Conservation (phyloP, 495 filamentous ascomycete genomes). For the Penicillium verhagenii region DNA sequence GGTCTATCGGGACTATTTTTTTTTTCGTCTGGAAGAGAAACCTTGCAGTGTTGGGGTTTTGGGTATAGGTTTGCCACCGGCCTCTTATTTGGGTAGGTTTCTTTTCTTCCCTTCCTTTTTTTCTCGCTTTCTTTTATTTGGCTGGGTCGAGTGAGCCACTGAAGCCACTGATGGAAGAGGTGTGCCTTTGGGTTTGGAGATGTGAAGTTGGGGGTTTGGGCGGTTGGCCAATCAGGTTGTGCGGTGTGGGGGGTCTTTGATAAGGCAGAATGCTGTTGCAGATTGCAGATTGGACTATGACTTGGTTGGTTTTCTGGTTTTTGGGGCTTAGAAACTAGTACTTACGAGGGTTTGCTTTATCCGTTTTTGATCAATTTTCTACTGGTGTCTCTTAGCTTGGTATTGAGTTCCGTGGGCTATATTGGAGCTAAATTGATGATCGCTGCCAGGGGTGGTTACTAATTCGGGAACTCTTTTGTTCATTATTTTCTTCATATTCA, state of each 20-base stretch:
- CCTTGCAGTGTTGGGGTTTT: not conserved
- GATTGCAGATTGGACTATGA: too few species aligned
- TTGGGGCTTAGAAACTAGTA: too few species aligned
- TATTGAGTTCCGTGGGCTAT: too few species aligned
- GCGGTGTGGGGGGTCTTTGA: slow-evolving; percentile 1
- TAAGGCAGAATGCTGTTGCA: too few species aligned
- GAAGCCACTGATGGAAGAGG: not conserved
- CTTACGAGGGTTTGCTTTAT: too few species aligned
- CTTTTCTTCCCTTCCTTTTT: not conserved
- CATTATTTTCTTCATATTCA: not conserved
- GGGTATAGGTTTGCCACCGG: not conserved
- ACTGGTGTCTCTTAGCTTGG: too few species aligned
- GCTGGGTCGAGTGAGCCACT: not conserved
- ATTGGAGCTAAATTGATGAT: too few species aligned
- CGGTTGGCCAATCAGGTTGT: slow-evolving; percentile 20
- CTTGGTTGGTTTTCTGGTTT: not conserved
- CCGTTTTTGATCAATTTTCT: too few species aligned
- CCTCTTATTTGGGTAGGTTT: not conserved
- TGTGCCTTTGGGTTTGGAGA: slow-evolving; percentile 1
- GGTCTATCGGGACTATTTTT: too few species aligned
- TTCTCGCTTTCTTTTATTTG: too few species aligned
- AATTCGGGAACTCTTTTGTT: too few species aligned
- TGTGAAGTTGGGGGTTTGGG: slow-evolving; percentile 13
- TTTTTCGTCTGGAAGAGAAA: not conserved
- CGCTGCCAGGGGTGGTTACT: too few species aligned